These are phyloP conservation scores for Prunus dulcis DNA, from an alignment of 306 rosid species.

Conservation along the genomic window DNA sequence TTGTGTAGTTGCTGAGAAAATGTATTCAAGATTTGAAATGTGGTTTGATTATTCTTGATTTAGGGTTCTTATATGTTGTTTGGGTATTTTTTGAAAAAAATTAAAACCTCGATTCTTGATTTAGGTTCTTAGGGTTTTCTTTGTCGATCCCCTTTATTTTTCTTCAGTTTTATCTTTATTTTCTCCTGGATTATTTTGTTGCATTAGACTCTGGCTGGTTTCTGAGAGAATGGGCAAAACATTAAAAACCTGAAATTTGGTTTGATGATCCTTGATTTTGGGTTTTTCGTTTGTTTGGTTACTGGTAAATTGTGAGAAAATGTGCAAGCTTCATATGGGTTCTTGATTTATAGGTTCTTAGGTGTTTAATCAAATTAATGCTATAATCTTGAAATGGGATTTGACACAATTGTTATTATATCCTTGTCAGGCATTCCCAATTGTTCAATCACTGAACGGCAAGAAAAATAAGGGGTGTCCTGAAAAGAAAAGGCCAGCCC, in stretches of 20 bases:
- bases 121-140: neutral
- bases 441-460: slow-evolving; percentile 44
- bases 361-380: neutral
- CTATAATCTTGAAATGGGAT: neutral
- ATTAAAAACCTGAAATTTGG: neutral
- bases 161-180: neutral
- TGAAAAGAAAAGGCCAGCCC: slow-evolving; percentile 73
- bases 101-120: neutral
- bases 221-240: neutral
- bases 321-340: neutral
- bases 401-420: neutral
- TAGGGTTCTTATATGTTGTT: neutral
- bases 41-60: neutral
- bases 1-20: neutral
- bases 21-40: neutral
- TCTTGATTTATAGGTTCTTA: neutral
- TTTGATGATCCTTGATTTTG: neutral
- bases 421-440: slow-evolving; percentile 49
- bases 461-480: slow-evolving; percentile 59
- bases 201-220: neutral
- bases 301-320: neutral
- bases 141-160: neutral
- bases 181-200: neutral
- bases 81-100: neutral
- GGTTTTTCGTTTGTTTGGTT: neutral